Evolutionary conservation across 306 rosid genomes (phyloP).

Genomic region (Herpetospermum pedunculosum): DNA sequence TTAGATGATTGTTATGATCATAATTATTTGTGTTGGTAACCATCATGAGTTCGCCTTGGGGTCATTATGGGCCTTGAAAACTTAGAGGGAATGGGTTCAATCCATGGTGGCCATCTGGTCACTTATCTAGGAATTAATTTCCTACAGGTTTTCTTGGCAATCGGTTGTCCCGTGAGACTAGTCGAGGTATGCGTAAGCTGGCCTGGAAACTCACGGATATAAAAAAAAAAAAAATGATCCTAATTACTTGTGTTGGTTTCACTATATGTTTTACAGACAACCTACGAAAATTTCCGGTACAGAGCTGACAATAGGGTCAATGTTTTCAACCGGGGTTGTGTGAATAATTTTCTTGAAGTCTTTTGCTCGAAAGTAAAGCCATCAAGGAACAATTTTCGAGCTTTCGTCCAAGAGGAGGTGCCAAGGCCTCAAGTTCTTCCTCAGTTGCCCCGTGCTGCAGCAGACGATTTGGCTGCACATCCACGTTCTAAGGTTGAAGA

Average conservation of each 20-base stretch:
- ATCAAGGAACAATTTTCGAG: slow-evolving; percentile 73
- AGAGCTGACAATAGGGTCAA: slow-evolving; percentile 68
- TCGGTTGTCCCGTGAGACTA: no score
- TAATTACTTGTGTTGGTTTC: neutral
- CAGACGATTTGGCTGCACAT: slow-evolving; percentile 46
- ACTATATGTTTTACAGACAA: slow-evolving; percentile 44
- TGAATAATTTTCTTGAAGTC: slow-evolving; percentile 67
- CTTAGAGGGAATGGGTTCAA: no score
- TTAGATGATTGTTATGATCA: neutral
- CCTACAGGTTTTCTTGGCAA: no score
- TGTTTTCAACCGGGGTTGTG: slow-evolving; percentile 63
- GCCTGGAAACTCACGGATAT: no score
- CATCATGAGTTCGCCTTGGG: no score
- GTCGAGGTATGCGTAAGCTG: no score
- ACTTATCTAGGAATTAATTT: no score
- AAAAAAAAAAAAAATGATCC: no score
- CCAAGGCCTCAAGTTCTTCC: slow-evolving; percentile 35
- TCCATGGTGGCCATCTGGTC: no score
- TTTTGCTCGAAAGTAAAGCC: slow-evolving; percentile 67
- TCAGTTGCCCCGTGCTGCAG: slow-evolving; percentile 27
- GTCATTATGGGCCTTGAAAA: no score
- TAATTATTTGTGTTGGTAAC: neutral
- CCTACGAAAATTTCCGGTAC: slow-evolving; percentile 79
- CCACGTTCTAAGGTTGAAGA: slow-evolving; percentile 83
- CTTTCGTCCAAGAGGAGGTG: slow-evolving; percentile 54